Evolutionary conservation across 2,329 filamentous ascomycete species (phyloP), one percentile per base, ranked within the genome.

Genomic region (Paraphoma sp.): DNA sequence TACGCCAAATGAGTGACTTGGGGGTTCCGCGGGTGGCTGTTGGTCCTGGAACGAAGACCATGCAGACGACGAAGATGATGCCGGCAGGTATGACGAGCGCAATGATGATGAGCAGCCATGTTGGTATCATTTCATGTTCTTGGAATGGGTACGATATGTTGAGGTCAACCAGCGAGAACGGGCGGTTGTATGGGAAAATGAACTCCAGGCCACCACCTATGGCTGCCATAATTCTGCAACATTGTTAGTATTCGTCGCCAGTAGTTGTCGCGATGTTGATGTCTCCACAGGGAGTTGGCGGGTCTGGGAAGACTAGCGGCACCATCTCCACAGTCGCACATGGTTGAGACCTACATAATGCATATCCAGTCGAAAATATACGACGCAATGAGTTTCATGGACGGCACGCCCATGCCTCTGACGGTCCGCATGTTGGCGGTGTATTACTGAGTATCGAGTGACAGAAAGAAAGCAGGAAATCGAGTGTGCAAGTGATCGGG

Each of bases 101-200:
- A 57, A 89, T 82, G n/a, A 92, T 71, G 14, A 88, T 75, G 11
- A 96, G 82, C 8, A 90, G 81, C 65, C 81, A 83, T 4, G 85
- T 84, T 0, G 88, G 86, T 14, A 97, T 88, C 2, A 89, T 92
- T 68, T 97, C 91, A 18, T 89, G 71, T 11, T 84, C 80, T 48
- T 85, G 85, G 66, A 85, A 87, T 0, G 93, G 93, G 66, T 89
- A 96, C 16, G 91, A 90, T 69, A 97, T 96, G 59, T 86, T 85
- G 18, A 88, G 86, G 69, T 97, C 88, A 61, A 87, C 81, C 6
- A 92, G 83, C 33, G 86, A 88, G 74, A 95, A 94, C 0, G 88
- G 87, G 36, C 88, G 83, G 65, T 87, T 86, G 68, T 88, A 90
- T 0, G 90, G 90, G 0, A 82, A 80, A 49, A 88, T 78, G 45